A percentile compares a stretch with the other conserved stretches of the same genome.
Conservation (phyloP, 1,284 basidiomycete genomes). For the Marasmius tenuissimus region DNA sequence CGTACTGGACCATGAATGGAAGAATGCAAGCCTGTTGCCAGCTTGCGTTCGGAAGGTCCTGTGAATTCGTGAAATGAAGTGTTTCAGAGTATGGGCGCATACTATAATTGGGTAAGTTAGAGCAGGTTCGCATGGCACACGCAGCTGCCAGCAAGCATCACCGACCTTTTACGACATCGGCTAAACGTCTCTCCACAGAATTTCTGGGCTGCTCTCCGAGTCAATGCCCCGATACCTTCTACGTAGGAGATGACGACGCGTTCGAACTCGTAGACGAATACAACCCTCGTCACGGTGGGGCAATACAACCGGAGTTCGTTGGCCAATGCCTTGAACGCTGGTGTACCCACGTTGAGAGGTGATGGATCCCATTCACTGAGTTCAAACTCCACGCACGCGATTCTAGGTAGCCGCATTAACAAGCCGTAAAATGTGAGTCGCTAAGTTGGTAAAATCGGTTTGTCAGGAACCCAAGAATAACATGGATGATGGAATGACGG, state of each 20-base stretch:
- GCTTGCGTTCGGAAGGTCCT: too few species aligned
- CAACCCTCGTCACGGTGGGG: conserved; percentile 44
- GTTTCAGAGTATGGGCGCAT: too few species aligned
- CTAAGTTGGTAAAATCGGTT: conserved; percentile 30
- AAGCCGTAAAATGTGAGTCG: conserved; percentile 59
- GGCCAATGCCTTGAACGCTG: conserved; percentile 55
- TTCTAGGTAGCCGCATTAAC: conserved; percentile 47
- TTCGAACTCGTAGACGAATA: conserved; percentile 64
- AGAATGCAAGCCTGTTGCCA: too few species aligned
- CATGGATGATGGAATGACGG: conserved; percentile 3
- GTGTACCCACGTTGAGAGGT: conserved; percentile 38
- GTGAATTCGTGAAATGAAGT: too few species aligned
- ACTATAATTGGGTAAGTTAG: too few species aligned
- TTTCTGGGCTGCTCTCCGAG: conserved; percentile 40
- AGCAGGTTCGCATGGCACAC: too few species aligned
- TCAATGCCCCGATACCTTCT: conserved; percentile 43
- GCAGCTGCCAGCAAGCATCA: too few species aligned
- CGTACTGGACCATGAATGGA: too few species aligned
- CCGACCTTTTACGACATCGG: too few species aligned
- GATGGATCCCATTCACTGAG: conserved; percentile 63
- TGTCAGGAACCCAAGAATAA: conserved; percentile 1
- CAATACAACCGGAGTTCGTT: conserved; percentile 61
- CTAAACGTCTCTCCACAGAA: conserved; percentile 53
- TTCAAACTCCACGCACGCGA: conserved; percentile 60
- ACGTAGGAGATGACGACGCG: conserved; percentile 47